Evolutionary conservation across 2,329 filamentous ascomycete genomes (phyloP).

Genomic region (Setomelanomma holmii): DNA sequence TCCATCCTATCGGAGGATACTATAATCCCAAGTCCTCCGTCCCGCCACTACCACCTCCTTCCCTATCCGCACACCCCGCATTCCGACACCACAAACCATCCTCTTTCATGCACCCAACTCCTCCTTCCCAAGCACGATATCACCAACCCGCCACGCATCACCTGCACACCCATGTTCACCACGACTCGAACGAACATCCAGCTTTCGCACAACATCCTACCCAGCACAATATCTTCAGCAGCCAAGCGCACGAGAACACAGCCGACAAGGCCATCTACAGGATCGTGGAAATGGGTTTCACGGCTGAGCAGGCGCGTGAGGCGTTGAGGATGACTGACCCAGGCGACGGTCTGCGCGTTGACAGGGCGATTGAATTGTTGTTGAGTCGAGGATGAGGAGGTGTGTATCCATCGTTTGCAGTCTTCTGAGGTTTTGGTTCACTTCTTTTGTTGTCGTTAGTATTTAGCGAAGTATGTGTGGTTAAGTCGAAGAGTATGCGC

Average conservation of each 20-base stretch:
- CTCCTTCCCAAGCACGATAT: conserved; percentile 1
- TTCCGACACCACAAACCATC: conserved; percentile 16
- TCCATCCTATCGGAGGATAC: conserved; percentile 5
- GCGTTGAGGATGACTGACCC: conserved; percentile 66
- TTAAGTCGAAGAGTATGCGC: not conserved
- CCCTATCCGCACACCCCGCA: conserved; percentile 27
- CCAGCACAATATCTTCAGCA: conserved; percentile 39
- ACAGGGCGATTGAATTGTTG: conserved; percentile 64
- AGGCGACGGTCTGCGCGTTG: conserved; percentile 64
- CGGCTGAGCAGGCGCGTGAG: conserved; percentile 61
- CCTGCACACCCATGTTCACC: conserved; percentile 3
- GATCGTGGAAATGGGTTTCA: conserved; percentile 68
- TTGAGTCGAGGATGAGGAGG: conserved; percentile 31
- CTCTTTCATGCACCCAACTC: not conserved
- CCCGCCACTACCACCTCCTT: conserved; percentile 3
- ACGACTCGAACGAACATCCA: conserved; percentile 18
- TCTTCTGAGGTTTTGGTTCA: not conserved
- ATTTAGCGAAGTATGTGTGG: not conserved
- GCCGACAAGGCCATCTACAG: conserved; percentile 63
- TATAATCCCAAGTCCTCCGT: not conserved
- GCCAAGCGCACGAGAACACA: conserved; percentile 56
- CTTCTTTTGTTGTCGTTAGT: not conserved
- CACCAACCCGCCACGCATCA: not conserved
- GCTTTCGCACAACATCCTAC: conserved; percentile 40
- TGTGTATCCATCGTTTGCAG: not conserved